Evolutionary conservation across 495 filamentous ascomycete species (phyloP).

Genomic region (Aspergillus cavernicola): DNA sequence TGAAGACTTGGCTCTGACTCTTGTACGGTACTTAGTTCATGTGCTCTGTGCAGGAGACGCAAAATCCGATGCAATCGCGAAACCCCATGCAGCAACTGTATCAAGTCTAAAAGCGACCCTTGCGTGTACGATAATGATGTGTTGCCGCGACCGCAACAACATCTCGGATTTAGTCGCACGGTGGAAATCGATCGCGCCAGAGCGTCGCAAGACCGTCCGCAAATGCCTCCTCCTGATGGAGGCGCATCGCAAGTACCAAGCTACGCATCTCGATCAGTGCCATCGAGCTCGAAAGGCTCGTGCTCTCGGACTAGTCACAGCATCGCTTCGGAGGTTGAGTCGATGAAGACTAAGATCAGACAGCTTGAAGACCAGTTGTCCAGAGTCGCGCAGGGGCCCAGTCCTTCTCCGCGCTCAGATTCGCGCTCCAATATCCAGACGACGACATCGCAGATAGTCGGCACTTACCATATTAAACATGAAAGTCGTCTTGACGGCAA

Average conservation of each 20-base stretch:
- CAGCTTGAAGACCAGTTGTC: constrained; percentile 46
- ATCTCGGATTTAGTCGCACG: constrained; percentile 5
- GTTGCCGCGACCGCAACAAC: constrained; percentile 8
- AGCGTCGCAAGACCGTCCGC: not conserved
- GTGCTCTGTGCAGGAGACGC: constrained; percentile 42
- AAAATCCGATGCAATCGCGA: constrained; percentile 51
- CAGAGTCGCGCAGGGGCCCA: constrained; percentile 9
- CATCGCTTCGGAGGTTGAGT: constrained; percentile 33
- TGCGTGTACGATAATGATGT: constrained; percentile 40
- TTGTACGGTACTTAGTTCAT: too few relatives aligned
- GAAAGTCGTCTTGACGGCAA: constrained; percentile 23
- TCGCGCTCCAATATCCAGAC: constrained; percentile 26
- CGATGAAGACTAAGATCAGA: constrained; percentile 32
- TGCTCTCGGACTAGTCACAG: constrained; percentile 30
- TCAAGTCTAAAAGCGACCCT: constrained; percentile 36
- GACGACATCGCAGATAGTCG: constrained; percentile 21
- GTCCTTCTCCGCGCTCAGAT: constrained; percentile 10
- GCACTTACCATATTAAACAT: constrained; percentile 26
- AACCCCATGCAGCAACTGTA: constrained; percentile 49
- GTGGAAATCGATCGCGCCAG: not conserved
- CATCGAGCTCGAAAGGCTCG: constrained; percentile 19
- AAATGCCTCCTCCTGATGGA: not conserved
- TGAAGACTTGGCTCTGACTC: too few relatives aligned
- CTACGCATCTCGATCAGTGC: constrained; percentile 12
- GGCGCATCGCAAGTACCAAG: not conserved